These are phyloP conservation scores for Solanum lycopersicoides DNA, from an alignment of 257 asterid species.

Conservation along the genomic window DNA sequence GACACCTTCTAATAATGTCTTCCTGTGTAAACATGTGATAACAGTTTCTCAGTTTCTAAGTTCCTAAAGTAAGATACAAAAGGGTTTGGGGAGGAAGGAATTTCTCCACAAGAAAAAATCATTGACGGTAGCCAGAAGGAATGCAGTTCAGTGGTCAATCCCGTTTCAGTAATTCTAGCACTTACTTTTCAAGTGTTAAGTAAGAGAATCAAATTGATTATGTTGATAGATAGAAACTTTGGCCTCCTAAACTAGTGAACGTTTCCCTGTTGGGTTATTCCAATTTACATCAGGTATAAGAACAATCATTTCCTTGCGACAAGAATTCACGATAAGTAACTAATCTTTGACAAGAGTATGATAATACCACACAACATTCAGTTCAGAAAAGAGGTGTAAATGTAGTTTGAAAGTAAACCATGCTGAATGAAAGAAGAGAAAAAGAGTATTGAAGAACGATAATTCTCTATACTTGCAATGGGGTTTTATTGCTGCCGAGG, in stretches of 20 bases:
- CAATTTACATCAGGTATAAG: background rate
- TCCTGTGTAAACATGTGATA: constrained; percentile 29
- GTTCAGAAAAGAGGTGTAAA: background rate
- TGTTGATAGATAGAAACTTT: background rate
- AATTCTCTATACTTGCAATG: background rate
- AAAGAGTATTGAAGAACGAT: background rate
- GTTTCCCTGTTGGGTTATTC: background rate
- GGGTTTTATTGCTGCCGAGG: background rate
- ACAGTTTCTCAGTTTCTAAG: background rate
- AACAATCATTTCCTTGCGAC: background rate
- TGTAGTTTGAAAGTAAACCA: background rate
- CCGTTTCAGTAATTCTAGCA: background rate
- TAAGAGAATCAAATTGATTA: background rate
- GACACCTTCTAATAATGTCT: constrained; percentile 87
- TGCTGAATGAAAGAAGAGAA: background rate
- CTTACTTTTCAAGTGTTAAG: background rate
- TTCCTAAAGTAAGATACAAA: background rate
- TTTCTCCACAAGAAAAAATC: background rate
- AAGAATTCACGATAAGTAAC: background rate
- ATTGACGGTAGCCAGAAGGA: background rate
- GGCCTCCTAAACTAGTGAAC: background rate
- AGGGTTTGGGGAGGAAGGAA: background rate
- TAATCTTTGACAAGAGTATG: background rate
- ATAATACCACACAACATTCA: background rate
- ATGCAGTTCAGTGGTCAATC: background rate